Evolutionary conservation across 306 rosid genomes (phyloP).

Genomic region (Medicago truncatula): MtrunA17r5.0-ANR NC_053042.1:38682001-38682500

Average conservation of each 20-base stretch:
- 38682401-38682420: constrained; percentile 76
- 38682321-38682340: constrained; percentile 90
- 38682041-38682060: no score
- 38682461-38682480: not conserved
- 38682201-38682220: constrained; percentile 36
- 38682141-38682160: no score
- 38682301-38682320: constrained; percentile 81
- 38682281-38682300: constrained; percentile 78
- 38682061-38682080: no score
- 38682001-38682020: no score
- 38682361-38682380: constrained; percentile 91
- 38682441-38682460: constrained; percentile 84
- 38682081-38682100: no score
- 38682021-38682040: no score
- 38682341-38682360: constrained; percentile 80
- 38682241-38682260: constrained; percentile 82
- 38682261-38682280: constrained; percentile 95
- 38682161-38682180: no score
- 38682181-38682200: no score
- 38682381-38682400: constrained; percentile 94
- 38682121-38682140: no score
- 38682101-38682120: no score
- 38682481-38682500: constrained; percentile 10
- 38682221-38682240: constrained; percentile 81
- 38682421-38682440: constrained; percentile 77